A percentile compares a stretch with the other conserved stretches of the same genome.
Conservation (phyloP, 768 basidiomycete species). For the Leccinellum luteum region DNA sequence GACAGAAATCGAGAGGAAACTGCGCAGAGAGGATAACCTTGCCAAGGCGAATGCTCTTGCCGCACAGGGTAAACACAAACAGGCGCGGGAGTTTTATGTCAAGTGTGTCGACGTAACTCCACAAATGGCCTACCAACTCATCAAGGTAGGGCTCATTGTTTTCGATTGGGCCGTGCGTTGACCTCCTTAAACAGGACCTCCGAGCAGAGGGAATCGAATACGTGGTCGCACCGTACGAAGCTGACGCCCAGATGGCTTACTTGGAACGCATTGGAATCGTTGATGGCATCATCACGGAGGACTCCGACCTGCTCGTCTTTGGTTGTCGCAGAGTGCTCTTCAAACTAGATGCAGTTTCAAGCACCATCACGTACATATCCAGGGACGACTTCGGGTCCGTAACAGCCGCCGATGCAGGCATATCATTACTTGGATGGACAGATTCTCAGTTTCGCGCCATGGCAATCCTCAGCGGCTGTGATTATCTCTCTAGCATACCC, state of each 20-base stretch:
- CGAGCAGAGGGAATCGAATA: constrained; percentile 77
- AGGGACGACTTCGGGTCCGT: constrained; percentile 67
- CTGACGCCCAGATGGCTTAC: constrained; percentile 94
- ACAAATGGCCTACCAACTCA: constrained; percentile 95
- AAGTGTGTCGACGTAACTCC: constrained; percentile 96
- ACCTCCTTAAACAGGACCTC: constrained; percentile 60
- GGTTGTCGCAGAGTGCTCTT: constrained; percentile 93
- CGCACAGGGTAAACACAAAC: constrained; percentile 71
- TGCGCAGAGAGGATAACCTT: constrained; percentile 73
- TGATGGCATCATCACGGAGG: constrained; percentile 94
- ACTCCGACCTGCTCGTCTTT: constrained; percentile 96
- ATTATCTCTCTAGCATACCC: constrained; percentile 86
- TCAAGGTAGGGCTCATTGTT: constrained; percentile 61
- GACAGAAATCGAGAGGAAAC: constrained; percentile 79
- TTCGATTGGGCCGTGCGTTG: not conserved
- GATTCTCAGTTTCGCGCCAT: constrained; percentile 89
- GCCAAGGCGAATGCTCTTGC: constrained; percentile 69
- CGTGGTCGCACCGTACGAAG: constrained; percentile 97
- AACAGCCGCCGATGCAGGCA: constrained; percentile 46
- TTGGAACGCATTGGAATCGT: constrained; percentile 80
- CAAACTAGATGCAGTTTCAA: constrained; percentile 76
- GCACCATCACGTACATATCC: constrained; percentile 64
- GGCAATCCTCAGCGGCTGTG: constrained; percentile 92
- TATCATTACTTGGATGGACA: constrained; percentile 86
- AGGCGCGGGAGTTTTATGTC: constrained; percentile 85